Evolutionary conservation across 2,329 filamentous ascomycete genomes (phyloP), one percentile per base, ranked within the genome.

Genomic region (Cladophialophora chaetospira): DNA sequence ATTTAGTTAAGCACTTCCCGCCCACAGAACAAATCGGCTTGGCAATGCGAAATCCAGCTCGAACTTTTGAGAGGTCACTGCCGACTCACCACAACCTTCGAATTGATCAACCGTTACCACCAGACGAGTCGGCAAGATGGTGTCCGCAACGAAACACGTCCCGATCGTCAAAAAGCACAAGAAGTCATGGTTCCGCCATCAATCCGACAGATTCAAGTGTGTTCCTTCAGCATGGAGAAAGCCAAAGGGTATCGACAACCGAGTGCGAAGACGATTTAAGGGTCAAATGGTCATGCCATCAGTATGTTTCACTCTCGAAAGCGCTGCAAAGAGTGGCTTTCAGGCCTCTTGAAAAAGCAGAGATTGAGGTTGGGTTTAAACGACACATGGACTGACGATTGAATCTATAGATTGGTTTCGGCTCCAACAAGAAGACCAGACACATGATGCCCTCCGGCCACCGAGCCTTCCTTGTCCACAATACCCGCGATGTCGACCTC

Each of bases 121-220:
- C 51, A 47, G 28, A 49, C 35, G 21, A 43, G 17, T 33, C 23
- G 45, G 13, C 53, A 49, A 55, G 92, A 97, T 97, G 94, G 91
- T 93, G 85, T 86, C 92, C 88, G 89, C 93, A 81, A 96, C 95
- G 89, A 95, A 96, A 86, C 94, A 97, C 82, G 87, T 97, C 77
- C 88, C 92, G 75, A 99, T 99, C 86, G 90, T 99, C 77, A 99
- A 99, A 91, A 99, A 99, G 91, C 91, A 91, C 86, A 91, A 88
- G 75, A 91, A 92, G 86, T 85, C 83, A 82, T 99, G 97, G 88
- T 87, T 86, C 81, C 89, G 94, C 78, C 94, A 99, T 83, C 94
- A 99, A 87, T 89, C 85, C 79, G 94, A 97, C 81, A 88, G 88
- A 77, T 99, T 96, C 85, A 96, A 87, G 83, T 88, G 94, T 77